phyloP scores from a whole-genome alignment of 495 filamentous ascomycete species.

The Glutinoglossum americanum region DNA sequence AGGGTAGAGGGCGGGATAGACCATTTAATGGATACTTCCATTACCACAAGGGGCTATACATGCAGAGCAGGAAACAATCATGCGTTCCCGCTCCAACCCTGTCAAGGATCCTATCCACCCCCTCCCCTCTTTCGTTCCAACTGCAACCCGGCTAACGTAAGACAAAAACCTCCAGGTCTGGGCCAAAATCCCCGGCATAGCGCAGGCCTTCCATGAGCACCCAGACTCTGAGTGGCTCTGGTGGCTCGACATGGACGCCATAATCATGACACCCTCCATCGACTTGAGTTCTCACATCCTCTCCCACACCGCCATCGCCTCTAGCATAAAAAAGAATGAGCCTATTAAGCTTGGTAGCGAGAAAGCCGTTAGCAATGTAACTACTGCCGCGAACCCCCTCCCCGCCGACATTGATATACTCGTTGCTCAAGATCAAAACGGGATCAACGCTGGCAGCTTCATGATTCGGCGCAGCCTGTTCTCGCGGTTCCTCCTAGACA shows the following conservation, averaged over 20 bases:
- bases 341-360: background rate
- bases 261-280: constrained; percentile 17
- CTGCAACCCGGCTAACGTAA: no score
- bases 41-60: no score
- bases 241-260: constrained; percentile 21
- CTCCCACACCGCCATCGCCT: constrained; percentile 13
- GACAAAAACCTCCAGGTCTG: constrained; percentile 11
- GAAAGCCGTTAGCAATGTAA: background rate
- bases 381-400: constrained; percentile 8
- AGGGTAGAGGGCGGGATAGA: no score
- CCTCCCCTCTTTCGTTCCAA: no score
- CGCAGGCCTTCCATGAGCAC: constrained; percentile 15
- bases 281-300: constrained; percentile 12
- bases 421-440: constrained; percentile 19
- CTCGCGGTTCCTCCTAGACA: constrained; percentile 13
- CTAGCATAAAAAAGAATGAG: background rate
- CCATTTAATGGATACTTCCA: no score
- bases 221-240: constrained; percentile 20
- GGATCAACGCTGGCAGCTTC: constrained; percentile 19
- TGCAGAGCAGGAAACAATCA: no score
- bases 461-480: constrained; percentile 17
- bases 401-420: constrained; percentile 16
- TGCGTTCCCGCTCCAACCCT: no score
- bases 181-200: constrained; percentile 19
- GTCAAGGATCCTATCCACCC: no score